Base-by-base conservation (phyloP, 352 stramenopile species). In the Pythium aristosporum region DNA sequence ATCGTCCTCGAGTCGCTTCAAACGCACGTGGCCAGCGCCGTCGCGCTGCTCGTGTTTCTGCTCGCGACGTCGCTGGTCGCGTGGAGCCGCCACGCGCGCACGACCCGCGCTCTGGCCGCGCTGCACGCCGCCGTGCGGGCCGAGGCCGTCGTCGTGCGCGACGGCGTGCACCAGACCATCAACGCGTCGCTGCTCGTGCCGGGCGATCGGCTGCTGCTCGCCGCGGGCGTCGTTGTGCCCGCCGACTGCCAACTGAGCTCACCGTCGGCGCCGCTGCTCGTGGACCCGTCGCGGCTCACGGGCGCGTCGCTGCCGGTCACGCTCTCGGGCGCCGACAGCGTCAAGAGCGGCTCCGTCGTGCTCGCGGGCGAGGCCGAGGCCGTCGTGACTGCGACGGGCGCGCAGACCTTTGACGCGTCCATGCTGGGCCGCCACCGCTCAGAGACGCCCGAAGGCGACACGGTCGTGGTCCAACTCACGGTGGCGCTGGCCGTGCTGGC, bases 251-350 rank as follows among this genome's bases (percentile, higher is more conserved):
- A 92, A 34, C 59, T 96, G 15, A 89, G 90, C 67, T 79, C 90
- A 21, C 81, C 95, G 56, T 82, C 94, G 39, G 60, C 76, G 18
- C 71, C 98, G 48, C 80, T 96, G 63, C 91, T 97, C 52, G 34
- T 39, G 8, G 88, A 97, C 71, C 89, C 98, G 74, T 88, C 93
- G 30, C 85, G 87, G 42, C 80, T 99, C 25, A 98, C 95, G 20
- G 96, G 96, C 65, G 95, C 98, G 69, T 98, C 92, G 12, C 92
- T 99, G 60, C 93, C 94, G 2, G 93, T 98, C 28, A 94, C 86
- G 13, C 88, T 96, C 72, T 67, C 74, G 6, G 42, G 68, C 11
- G 79, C 80, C 18, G 87, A 97, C 69, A 92, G 87, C 50, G 85
- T 85, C 44, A 96, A 97, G 75, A 96, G 89, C 77, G 83, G 83